These are phyloP conservation scores for Sarocladiaceae sp. DNA, from an alignment of 2,329 filamentous ascomycete genomes.

Conservation along the genomic window DNA sequence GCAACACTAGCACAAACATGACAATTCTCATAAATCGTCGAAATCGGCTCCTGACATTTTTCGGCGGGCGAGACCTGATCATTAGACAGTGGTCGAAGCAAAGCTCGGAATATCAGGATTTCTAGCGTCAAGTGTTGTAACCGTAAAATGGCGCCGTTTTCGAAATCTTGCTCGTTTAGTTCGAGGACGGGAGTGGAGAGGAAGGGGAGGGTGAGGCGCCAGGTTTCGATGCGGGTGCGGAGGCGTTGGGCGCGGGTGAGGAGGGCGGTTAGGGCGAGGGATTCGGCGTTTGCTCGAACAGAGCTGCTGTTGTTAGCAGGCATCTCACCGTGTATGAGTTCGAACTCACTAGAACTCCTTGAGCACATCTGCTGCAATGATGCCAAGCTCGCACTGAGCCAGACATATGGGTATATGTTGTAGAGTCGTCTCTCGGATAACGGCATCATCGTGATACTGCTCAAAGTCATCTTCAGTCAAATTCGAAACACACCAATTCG, in stretches of 20 bases:
- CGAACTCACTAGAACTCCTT: slow-evolving; percentile 20
- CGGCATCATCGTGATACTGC: background rate
- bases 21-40: slow-evolving; percentile 21
- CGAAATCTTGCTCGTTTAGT: slow-evolving; percentile 19
- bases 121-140: slow-evolving; percentile 20
- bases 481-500: slow-evolving; percentile 16
- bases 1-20: slow-evolving; percentile 18
- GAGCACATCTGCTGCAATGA: slow-evolving; percentile 19
- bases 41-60: slow-evolving; percentile 16
- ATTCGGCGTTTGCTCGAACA: slow-evolving; percentile 9
- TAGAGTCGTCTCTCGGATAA: background rate
- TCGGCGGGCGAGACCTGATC: slow-evolving; percentile 11
- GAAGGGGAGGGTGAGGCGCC: slow-evolving; percentile 20
- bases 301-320: background rate
- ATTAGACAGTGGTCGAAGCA: slow-evolving; percentile 18
- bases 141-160: slow-evolving; percentile 16
- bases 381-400: slow-evolving; percentile 16
- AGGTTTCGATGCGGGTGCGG: slow-evolving; percentile 19
- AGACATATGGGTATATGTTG: slow-evolving; percentile 15
- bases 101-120: slow-evolving; percentile 21
- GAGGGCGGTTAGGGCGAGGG: slow-evolving; percentile 11
- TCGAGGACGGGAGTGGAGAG: slow-evolving; percentile 17
- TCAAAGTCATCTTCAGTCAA: slow-evolving; percentile 18
- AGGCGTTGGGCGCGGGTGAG: slow-evolving; percentile 19
- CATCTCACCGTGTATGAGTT: background rate